phyloP scores from a whole-genome alignment of 257 asterid species.

The Solanum sitiens region DNA sequence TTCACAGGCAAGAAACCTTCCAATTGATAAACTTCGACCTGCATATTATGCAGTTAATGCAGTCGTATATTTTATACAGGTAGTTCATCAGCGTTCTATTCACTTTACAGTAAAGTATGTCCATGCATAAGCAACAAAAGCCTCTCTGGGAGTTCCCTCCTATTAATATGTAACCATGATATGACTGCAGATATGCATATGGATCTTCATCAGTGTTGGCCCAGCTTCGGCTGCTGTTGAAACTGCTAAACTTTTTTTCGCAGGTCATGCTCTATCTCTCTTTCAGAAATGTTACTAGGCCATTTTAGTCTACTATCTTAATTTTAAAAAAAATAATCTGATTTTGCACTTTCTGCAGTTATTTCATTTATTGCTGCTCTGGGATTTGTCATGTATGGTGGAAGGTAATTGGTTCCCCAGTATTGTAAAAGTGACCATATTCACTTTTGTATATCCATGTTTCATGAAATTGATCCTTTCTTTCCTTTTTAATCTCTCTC shows the following conservation, averaged over 20 bases:
- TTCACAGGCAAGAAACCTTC: slow-evolving; percentile 28
- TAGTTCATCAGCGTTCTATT: background rate
- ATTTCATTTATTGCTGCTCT: slow-evolving; percentile 27
- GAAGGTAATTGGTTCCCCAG: slow-evolving; percentile 18
- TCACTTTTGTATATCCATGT: background rate
- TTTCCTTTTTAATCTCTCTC: background rate
- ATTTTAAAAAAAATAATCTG: background rate
- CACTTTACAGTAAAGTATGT: background rate
- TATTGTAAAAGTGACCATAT: background rate
- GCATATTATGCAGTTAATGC: slow-evolving; percentile 18
- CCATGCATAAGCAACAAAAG: background rate
- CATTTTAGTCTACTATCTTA: background rate
- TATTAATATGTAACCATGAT: background rate
- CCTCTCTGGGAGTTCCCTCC: background rate
- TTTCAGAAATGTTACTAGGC: background rate
- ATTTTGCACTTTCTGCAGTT: slow-evolving; percentile 18
- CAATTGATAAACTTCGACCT: slow-evolving; percentile 21
- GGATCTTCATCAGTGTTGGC: slow-evolving; percentile 19
- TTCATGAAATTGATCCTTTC: background rate
- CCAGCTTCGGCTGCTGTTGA: slow-evolving; percentile 9
- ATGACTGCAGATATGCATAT: slow-evolving; percentile 10
- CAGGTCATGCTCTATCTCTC: slow-evolving; percentile 1
- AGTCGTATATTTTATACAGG: slow-evolving; percentile 17
- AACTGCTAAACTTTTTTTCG: slow-evolving; percentile 15
- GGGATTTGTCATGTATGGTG: slow-evolving; percentile 30